Percentiles rank a stretch among this genome's conserved stretches.
phyloP scores from a whole-genome alignment of 2,329 filamentous ascomycete species.

The Plenodomus biglobosus region DNA sequence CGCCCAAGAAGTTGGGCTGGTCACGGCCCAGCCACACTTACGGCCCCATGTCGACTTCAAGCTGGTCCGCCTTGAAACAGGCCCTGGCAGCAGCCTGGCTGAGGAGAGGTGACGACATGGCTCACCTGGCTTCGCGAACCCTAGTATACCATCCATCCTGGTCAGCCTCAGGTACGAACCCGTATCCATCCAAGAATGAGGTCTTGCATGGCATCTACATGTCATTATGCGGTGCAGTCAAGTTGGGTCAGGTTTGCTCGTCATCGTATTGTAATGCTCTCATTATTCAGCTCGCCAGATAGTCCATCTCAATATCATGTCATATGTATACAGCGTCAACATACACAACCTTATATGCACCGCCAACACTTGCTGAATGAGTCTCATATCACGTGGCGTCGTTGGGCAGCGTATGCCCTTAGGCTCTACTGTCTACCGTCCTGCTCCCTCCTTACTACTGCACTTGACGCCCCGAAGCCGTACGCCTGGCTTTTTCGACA shows the following conservation, averaged over 20 bases:
- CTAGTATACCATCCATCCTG: slow-evolving; percentile 17
- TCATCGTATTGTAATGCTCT: slow-evolving; percentile 24
- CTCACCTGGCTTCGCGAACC: slow-evolving; percentile 14
- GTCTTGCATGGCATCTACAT: no score
- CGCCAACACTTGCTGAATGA: neutral
- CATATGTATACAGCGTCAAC: slow-evolving; percentile 19
- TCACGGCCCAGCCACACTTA: slow-evolving; percentile 34
- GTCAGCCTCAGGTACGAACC: slow-evolving; percentile 25
- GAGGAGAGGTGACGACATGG: slow-evolving; percentile 18
- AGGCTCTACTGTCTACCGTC: no score
- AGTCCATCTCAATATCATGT: slow-evolving; percentile 11
- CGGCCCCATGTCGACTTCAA: slow-evolving; percentile 26
- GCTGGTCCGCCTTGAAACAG: slow-evolving; percentile 33
- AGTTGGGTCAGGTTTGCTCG: slow-evolving; percentile 22
- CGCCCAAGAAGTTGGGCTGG: slow-evolving; percentile 23
- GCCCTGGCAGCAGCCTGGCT: no score
- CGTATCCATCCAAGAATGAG: neutral
- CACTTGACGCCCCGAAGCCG: no score
- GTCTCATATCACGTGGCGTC: neutral
- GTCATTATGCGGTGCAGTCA: no score
- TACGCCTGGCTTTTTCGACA: neutral
- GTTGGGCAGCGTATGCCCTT: neutral
- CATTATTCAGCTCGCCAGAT: slow-evolving; percentile 7
- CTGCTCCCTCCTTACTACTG: no score
- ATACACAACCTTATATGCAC: slow-evolving; percentile 6